Evolutionary conservation across 2,329 filamentous ascomycete genomes (phyloP), one percentile per base, ranked within the genome.

Genomic region (Cladophialophora carrionii): DNA sequence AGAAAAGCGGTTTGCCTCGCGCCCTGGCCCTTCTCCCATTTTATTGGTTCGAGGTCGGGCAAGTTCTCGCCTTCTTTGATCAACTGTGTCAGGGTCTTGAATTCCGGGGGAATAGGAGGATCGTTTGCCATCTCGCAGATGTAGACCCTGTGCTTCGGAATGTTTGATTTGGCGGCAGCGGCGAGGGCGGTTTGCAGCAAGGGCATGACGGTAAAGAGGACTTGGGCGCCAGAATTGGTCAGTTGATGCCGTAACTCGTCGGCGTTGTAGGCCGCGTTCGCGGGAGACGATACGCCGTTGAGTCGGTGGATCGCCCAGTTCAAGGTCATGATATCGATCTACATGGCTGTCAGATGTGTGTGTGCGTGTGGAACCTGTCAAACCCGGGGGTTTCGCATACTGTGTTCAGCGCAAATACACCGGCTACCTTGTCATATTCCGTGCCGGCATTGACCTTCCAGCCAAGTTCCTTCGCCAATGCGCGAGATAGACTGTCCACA

Each of bases 361-460:
- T 29, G 48, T 24, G 9, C 10, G 10, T 24, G 48, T 20, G 22
- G 26, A 17, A 29, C 14, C 48, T 12, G 48, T 52, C 48, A 24
- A 22, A 9, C n/a, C 37, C 17, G n/a, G 24, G 22, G 22, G 46
- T 34, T 84, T 65, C 10, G 46, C 61, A n/a, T 77, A 91, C 89
- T 32, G 90, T 91, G 74, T 96, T 96, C 65, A 92, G 77, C n/a
- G 88, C 88, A 78, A 91, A 96, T 31, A 93, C 80, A 4, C 83
- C 88, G 55, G 91, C 80, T 26, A 93, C 89, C 76, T 92, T 92
- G 72, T 95, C 90, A 88, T 89, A 95, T 74, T 93, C 90, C 0
- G 86, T 85, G 12, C 89, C 90, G 63, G 86, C 76, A 70, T 90
- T 88, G 7, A 89, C 86, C 53, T 83, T 76, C 83, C 90, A 92